Percentiles rank a stretch among this genome's conserved stretches.
These are phyloP conservation scores for Poa annua DNA, from an alignment of 176 grass and related monocot species.

Conservation along the genomic window DNA sequence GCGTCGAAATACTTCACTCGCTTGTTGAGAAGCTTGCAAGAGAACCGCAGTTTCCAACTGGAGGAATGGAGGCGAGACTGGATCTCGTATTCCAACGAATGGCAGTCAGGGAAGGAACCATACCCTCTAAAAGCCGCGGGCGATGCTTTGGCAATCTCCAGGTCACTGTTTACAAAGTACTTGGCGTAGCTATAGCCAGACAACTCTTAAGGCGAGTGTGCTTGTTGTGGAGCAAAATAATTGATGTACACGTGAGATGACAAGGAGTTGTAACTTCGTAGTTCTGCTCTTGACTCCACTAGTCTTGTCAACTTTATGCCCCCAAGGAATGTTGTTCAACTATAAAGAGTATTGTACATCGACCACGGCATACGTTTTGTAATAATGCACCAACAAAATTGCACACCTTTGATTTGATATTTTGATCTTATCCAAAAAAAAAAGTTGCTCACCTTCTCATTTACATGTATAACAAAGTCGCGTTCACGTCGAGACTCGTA, in stretches of 20 bases:
- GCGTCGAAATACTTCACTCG: conserved; percentile 85
- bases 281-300: not conserved
- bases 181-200: conserved; percentile 48
- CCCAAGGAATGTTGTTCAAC: too few relatives aligned
- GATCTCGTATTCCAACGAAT: conserved; percentile 83
- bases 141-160: conserved; percentile 69
- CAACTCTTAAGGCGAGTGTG: not conserved
- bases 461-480: too few relatives aligned
- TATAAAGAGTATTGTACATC: not conserved
- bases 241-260: not conserved
- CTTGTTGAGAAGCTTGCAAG: conserved; percentile 61
- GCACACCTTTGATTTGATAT: not conserved
- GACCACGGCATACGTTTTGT: not conserved
- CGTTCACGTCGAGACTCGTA: too few relatives aligned
- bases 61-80: conserved; percentile 86
- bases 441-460: not conserved
- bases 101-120: conserved; percentile 65
- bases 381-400: not conserved
- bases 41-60: conserved; percentile 64
- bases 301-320: too few relatives aligned
- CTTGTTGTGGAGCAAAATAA: conserved; percentile 7
- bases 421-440: not conserved
- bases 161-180: conserved; percentile 73
- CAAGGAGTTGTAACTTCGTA: not conserved
- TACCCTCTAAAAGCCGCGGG: conserved; percentile 65